Conservation (phyloP, 768 basidiomycete species). For the Tulasnella sp. region DNA sequence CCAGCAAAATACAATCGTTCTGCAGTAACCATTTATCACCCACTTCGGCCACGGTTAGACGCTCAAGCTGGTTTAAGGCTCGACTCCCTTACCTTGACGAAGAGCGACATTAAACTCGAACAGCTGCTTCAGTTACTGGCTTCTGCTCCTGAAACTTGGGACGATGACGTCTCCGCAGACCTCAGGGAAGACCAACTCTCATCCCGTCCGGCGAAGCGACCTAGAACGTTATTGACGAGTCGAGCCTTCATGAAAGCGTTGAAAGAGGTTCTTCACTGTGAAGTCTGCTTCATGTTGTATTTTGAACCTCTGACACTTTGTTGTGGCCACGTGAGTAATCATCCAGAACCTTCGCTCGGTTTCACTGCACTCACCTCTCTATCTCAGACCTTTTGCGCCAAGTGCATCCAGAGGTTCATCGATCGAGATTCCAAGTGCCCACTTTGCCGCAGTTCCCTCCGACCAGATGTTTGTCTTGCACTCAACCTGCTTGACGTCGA, state of each 20-base stretch:
- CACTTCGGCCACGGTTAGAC: background rate
- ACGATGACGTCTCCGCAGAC: background rate
- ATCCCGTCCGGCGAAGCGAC: background rate
- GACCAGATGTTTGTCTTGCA: background rate
- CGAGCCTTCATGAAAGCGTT: conserved; percentile 7
- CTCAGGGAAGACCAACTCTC: background rate
- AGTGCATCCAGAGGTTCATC: conserved; percentile 8
- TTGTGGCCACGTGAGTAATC: conserved; percentile 18
- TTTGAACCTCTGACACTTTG: conserved; percentile 14
- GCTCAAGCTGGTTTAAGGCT: background rate
- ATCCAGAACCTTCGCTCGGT: background rate
- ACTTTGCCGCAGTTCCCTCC: conserved; percentile 1
- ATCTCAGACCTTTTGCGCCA: conserved; percentile 16
- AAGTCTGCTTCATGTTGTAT: conserved; percentile 18
- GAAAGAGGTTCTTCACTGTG: conserved; percentile 13
- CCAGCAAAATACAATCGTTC: background rate
- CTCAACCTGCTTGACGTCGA: conserved; percentile 6
- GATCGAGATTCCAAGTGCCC: conserved; percentile 13
- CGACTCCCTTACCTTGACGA: background rate
- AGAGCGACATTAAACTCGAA: background rate
- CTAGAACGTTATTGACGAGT: background rate
- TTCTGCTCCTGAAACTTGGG: background rate
- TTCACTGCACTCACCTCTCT: background rate
- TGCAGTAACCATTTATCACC: background rate
- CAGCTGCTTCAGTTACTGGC: background rate